phyloP scores from a whole-genome alignment of 1,139 yeast genomes.

The Kodamaea sp. region DNA sequence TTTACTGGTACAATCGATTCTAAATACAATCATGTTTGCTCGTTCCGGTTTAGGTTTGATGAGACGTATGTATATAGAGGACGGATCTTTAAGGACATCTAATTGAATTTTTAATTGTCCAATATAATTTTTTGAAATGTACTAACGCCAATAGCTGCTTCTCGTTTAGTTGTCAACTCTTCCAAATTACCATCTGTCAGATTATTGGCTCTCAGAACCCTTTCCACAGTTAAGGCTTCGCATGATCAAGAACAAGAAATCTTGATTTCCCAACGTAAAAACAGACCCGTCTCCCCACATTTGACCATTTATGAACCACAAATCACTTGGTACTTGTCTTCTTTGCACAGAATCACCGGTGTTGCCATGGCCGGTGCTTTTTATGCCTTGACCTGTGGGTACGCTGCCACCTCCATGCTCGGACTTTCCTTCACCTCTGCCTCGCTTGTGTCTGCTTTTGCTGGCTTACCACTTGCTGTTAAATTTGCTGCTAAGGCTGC shows the following conservation, averaged over 20 bases:
- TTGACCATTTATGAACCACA: constrained; percentile 87
- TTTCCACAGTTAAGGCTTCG: constrained; percentile 59
- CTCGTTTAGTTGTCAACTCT: background rate
- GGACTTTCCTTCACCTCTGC: constrained; percentile 65
- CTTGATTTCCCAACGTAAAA: constrained; percentile 75
- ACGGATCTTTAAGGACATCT: background rate
- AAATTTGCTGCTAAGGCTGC: constrained; percentile 66
- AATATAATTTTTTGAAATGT: constrained; percentile 3
- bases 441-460: constrained; percentile 52
- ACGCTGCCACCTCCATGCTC: constrained; percentile 65
- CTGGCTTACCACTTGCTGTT: constrained; percentile 55
- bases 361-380: constrained; percentile 74
- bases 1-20: too few relatives aligned
- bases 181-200: background rate
- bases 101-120: background rate
- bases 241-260: constrained; percentile 64
- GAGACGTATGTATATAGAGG: constrained; percentile 13
- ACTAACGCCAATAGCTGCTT: constrained; percentile 6
- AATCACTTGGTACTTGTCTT: constrained; percentile 76
- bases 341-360: constrained; percentile 86
- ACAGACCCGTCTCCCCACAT: constrained; percentile 92
- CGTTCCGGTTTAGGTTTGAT: constrained; percentile 18
- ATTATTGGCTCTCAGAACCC: constrained; percentile 23
- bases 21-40: constrained; percentile 12
- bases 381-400: constrained; percentile 72